phyloP scores from a whole-genome alignment of 441 rosid species.

The Brassica balearica region DNA sequence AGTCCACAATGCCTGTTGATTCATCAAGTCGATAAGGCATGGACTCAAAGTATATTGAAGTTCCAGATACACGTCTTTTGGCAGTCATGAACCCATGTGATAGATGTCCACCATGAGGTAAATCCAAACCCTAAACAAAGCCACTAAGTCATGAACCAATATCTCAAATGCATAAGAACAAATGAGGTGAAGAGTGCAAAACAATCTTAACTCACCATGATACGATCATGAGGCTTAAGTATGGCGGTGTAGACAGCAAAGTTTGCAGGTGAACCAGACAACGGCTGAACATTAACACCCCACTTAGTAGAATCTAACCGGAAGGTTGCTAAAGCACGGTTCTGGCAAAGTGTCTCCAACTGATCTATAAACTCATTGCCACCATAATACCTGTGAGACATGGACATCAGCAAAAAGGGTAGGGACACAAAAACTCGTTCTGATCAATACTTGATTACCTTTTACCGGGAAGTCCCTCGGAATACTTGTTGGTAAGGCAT shows the following conservation, averaged over 20 bases:
- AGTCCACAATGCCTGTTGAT: conserved; percentile 86
- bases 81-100: conserved; percentile 99
- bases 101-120: conserved; percentile 93
- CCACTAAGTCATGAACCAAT: not conserved
- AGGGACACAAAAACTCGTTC: conserved; percentile 6
- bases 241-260: conserved; percentile 91
- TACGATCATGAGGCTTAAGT: conserved; percentile 83
- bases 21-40: conserved; percentile 95
- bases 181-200: not conserved
- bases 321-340: conserved; percentile 83
- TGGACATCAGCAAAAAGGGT: conserved; percentile 6
- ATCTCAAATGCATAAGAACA: too few relatives aligned
- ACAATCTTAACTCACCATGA: conserved; percentile 59
- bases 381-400: conserved; percentile 74
- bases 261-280: conserved; percentile 97
- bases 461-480: conserved; percentile 96
- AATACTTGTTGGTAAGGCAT: conserved; percentile 89
- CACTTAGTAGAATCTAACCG: conserved; percentile 71
- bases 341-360: conserved; percentile 86
- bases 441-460: conserved; percentile 49
- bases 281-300: conserved; percentile 96
- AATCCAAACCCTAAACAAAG: conserved; percentile 73
- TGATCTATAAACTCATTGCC: conserved; percentile 90
- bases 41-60: conserved; percentile 92
- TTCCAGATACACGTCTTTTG: conserved; percentile 88